phyloP scores from a whole-genome alignment of 805 yeast species.

The Blastobotrys parvus region DNA sequence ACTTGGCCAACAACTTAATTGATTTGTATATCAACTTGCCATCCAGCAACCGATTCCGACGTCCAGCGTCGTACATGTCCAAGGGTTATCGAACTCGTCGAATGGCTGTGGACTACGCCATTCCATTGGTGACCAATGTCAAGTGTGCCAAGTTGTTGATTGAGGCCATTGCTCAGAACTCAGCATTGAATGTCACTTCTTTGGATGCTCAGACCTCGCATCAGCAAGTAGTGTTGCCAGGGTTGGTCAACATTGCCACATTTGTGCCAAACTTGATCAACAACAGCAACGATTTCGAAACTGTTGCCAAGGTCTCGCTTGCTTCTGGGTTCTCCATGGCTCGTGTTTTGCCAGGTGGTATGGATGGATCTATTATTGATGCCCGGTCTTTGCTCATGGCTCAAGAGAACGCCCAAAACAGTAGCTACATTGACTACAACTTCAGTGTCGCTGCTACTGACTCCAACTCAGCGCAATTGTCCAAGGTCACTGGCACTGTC shows the following conservation, averaged over 20 bases:
- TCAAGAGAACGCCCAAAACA: constrained; percentile 43
- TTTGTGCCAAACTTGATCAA: constrained; percentile 61
- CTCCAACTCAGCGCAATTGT: constrained; percentile 51
- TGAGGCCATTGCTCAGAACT: constrained; percentile 75
- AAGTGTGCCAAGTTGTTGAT: constrained; percentile 92
- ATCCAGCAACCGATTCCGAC: constrained; percentile 91
- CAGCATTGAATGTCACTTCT: constrained; percentile 52
- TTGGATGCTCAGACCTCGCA: constrained; percentile 90
- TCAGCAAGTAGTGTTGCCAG: constrained; percentile 73
- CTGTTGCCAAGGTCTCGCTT: constrained; percentile 60
- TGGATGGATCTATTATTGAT: constrained; percentile 57
- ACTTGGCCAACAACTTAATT: constrained; percentile 91
- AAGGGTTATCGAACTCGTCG: constrained; percentile 98
- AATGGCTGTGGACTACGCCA: constrained; percentile 98
- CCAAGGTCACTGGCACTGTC: constrained; percentile 54
- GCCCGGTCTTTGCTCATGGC: constrained; percentile 59
- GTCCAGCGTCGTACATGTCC: constrained; percentile 97
- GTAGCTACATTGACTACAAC: constrained; percentile 69
- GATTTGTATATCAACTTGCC: constrained; percentile 96
- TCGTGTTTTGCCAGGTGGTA: constrained; percentile 66
- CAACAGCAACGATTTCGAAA: constrained; percentile 52
- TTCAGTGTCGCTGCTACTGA: constrained; percentile 78
- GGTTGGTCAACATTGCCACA: constrained; percentile 74
- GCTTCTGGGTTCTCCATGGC: constrained; percentile 85
- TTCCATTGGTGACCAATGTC: constrained; percentile 95